Percentiles rank a stretch among this genome's conserved stretches.
These are phyloP conservation scores for Hamamelis virginiana DNA, from an alignment of 164 flowering plant species.

Conservation along the genomic window DNA sequence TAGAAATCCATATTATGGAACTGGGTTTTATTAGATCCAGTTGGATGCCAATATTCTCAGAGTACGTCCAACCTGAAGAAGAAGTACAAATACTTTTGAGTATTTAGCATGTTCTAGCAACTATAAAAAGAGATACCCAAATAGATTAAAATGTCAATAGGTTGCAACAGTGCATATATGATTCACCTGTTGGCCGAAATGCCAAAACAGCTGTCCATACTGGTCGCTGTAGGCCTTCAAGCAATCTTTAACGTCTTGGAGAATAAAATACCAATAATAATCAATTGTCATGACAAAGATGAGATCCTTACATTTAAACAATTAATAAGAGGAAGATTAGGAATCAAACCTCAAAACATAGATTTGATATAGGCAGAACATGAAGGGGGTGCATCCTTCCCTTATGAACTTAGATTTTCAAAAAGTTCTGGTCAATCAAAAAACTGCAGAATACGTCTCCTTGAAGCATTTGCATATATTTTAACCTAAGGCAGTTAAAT, in stretches of 20 bases:
- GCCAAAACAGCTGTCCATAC: slow-evolving; percentile 57
- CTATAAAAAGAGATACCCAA: background rate
- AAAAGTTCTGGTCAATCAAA: slow-evolving; percentile 63
- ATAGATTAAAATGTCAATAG: background rate
- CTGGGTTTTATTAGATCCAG: slow-evolving; percentile 60
- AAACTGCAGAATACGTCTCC: slow-evolving; percentile 60
- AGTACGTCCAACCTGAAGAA: slow-evolving; percentile 74
- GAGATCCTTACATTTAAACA: background rate
- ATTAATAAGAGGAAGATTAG: background rate
- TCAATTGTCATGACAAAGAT: background rate
- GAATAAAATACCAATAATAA: background rate
- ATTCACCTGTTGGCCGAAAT: slow-evolving; percentile 73
- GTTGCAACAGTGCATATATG: background rate
- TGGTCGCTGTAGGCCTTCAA: slow-evolving; percentile 39
- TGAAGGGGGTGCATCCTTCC: slow-evolving; percentile 60
- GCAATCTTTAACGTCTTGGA: slow-evolving; percentile 47
- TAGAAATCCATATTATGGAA: slow-evolving; percentile 13
- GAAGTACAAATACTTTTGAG: background rate
- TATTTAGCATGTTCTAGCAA: background rate
- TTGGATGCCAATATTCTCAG: slow-evolving; percentile 47
- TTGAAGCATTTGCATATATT: slow-evolving; percentile 56
- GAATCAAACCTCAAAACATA: slow-evolving; percentile 49
- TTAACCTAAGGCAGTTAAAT: slow-evolving; percentile 37
- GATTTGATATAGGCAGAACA: slow-evolving; percentile 62
- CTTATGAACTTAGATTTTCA: slow-evolving; percentile 42